Evolutionary conservation across 2,329 filamentous ascomycete genomes (phyloP), one percentile per base, ranked within the genome.

Genomic region (Cladophialophora chaetospira): DNA sequence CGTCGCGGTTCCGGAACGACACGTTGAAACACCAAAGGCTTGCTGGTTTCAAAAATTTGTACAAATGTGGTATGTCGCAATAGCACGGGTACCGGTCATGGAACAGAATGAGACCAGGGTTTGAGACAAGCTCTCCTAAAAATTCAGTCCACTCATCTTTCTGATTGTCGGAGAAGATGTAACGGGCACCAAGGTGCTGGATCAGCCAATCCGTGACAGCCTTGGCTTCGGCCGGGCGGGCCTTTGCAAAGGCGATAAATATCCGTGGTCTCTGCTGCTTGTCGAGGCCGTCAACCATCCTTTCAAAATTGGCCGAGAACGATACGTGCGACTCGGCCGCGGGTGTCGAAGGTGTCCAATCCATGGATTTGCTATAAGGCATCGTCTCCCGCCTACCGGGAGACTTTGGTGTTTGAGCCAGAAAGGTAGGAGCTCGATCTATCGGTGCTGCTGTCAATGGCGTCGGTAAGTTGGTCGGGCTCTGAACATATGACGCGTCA

Each of bases 121-220:
- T 50, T 23, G 9, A 43, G n/a, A 36, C 29, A 36, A 51, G 25
- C 13, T 35, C 44, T 9, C 44, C 50, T 11, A 10, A 13, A 25
- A 56, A 62, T 6, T 60, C 59, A 8, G 38, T 17, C 62, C 62
- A 63, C 6, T 40, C 59, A 26, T 45, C 29, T 33, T 53, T 55
- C 19, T 52, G 50, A 3, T 36, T 35, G 28, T 58, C 54, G 13
- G 45, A 31, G 26, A 44, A 63, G 13, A 63, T 48, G 35, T 44
- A 13, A n/a, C 51, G 56, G 5, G 23, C 2, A n/a, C 15, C 23
- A 8, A 59, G 15, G 19, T 56, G 43, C 19, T 15, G 9, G 15
- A 17, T 13, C 17, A 60, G 50, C 59, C 56, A 62, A 23, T 56
- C 13, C n/a, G 38, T 29, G 3, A 62, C 36, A 21, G 53, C 43